Evolutionary conservation across 2,329 filamentous ascomycete genomes (phyloP).

Genomic region (Cladophialophora psammophila): DNA sequence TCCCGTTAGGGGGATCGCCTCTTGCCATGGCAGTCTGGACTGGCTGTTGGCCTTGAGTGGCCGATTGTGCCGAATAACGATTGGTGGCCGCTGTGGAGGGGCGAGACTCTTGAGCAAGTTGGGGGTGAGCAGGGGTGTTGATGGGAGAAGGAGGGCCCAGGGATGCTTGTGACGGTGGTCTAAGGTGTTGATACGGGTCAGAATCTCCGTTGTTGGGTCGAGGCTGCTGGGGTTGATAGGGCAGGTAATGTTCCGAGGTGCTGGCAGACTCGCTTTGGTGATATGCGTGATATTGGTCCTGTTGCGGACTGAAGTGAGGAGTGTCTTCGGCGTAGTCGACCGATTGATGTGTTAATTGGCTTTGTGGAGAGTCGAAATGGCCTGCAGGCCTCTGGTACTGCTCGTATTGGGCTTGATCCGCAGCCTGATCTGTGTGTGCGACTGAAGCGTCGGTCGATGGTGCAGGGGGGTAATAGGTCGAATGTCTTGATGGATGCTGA

Average conservation of each 20-base stretch:
- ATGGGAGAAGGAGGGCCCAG: slow-evolving; percentile 48
- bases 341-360: slow-evolving; percentile 33
- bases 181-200: slow-evolving; percentile 41
- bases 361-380: slow-evolving; percentile 35
- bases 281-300: slow-evolving; percentile 37
- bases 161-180: slow-evolving; percentile 48
- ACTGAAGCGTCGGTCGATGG: slow-evolving; percentile 7
- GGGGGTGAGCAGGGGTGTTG: slow-evolving; percentile 31
- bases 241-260: slow-evolving; percentile 51
- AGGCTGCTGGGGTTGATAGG: slow-evolving; percentile 30
- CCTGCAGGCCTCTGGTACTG: slow-evolving; percentile 28
- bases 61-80: slow-evolving; percentile 37
- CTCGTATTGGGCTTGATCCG: slow-evolving; percentile 28
- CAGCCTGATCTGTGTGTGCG: slow-evolving; percentile 15
- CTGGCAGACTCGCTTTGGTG: slow-evolving; percentile 41
- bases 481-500: slow-evolving; percentile 29
- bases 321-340: slow-evolving; percentile 40
- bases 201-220: slow-evolving; percentile 25
- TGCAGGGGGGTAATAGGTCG: slow-evolving; percentile 27
- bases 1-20: slow-evolving; percentile 32
- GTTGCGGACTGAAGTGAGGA: slow-evolving; percentile 33
- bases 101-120: slow-evolving; percentile 35
- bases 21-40: slow-evolving; percentile 29
- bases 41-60: slow-evolving; percentile 31
- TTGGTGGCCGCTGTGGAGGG: slow-evolving; percentile 34